Evolutionary conservation across 805 yeast species (phyloP).

Genomic region (Myxozyma nipponensis): DNA sequence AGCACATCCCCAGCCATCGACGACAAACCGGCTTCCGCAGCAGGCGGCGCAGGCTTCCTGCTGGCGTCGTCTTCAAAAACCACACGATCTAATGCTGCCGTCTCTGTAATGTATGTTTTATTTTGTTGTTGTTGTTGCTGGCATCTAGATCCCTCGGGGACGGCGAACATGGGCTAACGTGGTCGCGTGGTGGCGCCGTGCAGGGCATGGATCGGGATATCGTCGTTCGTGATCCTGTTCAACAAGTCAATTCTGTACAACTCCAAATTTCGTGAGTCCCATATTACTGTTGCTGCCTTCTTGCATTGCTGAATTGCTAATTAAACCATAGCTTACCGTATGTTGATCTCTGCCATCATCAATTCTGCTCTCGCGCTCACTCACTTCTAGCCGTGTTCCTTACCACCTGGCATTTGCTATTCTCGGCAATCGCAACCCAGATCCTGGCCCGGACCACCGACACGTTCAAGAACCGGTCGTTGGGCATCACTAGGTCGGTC

Average conservation of each 20-base stretch:
- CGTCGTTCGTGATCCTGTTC: slow-evolving; percentile 28
- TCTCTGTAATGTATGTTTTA: slow-evolving; percentile 4
- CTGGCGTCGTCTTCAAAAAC: not conserved
- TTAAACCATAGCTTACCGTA: slow-evolving; percentile 16
- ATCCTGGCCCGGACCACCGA: slow-evolving; percentile 23
- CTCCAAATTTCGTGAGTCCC: slow-evolving; percentile 15
- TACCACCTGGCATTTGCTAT: slow-evolving; percentile 31
- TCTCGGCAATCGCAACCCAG: slow-evolving; percentile 30
- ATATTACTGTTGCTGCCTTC: too few species aligned
- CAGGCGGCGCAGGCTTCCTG: slow-evolving; percentile 4
- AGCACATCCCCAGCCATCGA: not conserved
- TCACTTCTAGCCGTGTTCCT: slow-evolving; percentile 23
- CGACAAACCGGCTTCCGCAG: too few species aligned
- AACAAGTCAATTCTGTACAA: slow-evolving; percentile 25
- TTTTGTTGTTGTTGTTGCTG: not conserved
- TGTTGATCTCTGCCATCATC: not conserved
- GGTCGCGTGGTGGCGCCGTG: too few species aligned
- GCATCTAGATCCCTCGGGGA: too few species aligned
- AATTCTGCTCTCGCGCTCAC: not conserved
- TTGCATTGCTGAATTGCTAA: too few species aligned
- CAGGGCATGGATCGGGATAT: slow-evolving; percentile 27
- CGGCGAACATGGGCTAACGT: too few species aligned
- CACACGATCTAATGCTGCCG: not conserved
- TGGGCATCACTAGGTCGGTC: slow-evolving; percentile 19
- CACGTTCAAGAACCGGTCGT: slow-evolving; percentile 20